These are phyloP conservation scores for Xylariaceae sp. DNA, from an alignment of 2,329 filamentous ascomycete genomes.

Conservation along the genomic window DNA sequence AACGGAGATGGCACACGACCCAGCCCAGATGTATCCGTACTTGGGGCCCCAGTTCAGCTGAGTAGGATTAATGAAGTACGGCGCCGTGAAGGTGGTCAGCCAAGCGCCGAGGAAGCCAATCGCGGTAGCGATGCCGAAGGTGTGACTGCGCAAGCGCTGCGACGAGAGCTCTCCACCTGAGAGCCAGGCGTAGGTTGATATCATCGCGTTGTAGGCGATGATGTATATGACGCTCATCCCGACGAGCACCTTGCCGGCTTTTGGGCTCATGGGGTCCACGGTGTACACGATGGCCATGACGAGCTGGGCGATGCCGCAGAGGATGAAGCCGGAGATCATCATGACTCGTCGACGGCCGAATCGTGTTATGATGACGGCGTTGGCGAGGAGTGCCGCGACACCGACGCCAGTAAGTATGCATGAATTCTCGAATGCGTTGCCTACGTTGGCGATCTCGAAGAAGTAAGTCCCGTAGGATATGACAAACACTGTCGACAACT, in stretches of 20 bases:
- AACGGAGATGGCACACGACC: slow-evolving; percentile 28
- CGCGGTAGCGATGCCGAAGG: slow-evolving; percentile 51
- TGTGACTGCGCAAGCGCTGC: slow-evolving; percentile 51
- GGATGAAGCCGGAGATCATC: slow-evolving; percentile 43
- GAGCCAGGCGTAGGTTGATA: slow-evolving; percentile 53
- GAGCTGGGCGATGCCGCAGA: slow-evolving; percentile 52
- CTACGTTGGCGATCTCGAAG: slow-evolving; percentile 54
- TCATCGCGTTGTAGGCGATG: slow-evolving; percentile 49
- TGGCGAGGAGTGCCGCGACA: slow-evolving; percentile 50
- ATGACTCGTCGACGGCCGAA: slow-evolving; percentile 50
- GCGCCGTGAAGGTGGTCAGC: slow-evolving; percentile 54
- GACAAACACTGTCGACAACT: slow-evolving; percentile 41
- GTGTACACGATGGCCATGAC: slow-evolving; percentile 50
- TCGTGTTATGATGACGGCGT: slow-evolving; percentile 47
- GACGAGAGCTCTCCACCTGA: slow-evolving; percentile 54
- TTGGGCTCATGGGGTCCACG: slow-evolving; percentile 30
- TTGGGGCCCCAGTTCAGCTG: slow-evolving; percentile 53
- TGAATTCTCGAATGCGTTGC: slow-evolving; percentile 51
- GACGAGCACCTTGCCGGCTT: slow-evolving; percentile 44
- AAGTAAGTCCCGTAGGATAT: slow-evolving; percentile 58
- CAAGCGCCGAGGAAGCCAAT: slow-evolving; percentile 52
- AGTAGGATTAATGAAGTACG: slow-evolving; percentile 55
- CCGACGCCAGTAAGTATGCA: slow-evolving; percentile 52
- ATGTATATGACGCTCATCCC: slow-evolving; percentile 51
- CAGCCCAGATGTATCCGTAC: slow-evolving; percentile 54